Evolutionary conservation across 345 rosid genomes (phyloP), one percentile per base, ranked within the genome.

Genomic region (Moringa oleifera): DNA sequence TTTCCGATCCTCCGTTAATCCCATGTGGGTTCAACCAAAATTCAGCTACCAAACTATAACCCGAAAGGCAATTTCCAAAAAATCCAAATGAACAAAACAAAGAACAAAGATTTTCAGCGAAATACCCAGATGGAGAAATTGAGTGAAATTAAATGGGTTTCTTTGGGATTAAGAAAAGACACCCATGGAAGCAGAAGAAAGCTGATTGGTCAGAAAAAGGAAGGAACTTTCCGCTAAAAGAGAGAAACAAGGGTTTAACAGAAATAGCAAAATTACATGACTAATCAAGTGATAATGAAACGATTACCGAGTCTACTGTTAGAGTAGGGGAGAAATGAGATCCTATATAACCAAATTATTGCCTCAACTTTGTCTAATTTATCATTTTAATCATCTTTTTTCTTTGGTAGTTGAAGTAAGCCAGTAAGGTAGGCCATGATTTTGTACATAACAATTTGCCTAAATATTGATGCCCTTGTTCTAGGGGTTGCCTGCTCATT

Each of bases 1-100:
- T 7, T 64, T 65, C 0, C 79, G 67, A 69, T 68, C 71, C 58
- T 69, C 79, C 61, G 69, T 63, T 20, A 51, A 47, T 28, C 18
- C 84, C 87, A 88, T 81, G 46, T n/a, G 67, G 57, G 20, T 0
- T 37, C n/a, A 8, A 33, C 23, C 51, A 47, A 59, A 64, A 68
- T 21, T 56, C 55, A 53, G n/a, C 50, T 25, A 11, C 31, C 51
- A 55, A 64, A 21, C 21, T 41, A 1, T 9, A n/a, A 53, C 23
- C 23, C 23, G 22, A 23, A 50, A 53, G 7, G 23, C 20, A 36
- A 4, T 11, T 19, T 23, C 18, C 19, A 50, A 71, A 57, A 22
- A 7, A 51, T 36, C 3, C 11, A 11, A 11, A 11, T 5, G 12
- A 41, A 7, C 17, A 41, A 15, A 41, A 4, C 17, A 4, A 41